A percentile compares a stretch with the other conserved stretches of the same genome.
Conservation (phyloP, 768 basidiomycete species). For the Lactarius hatsudake region DNA sequence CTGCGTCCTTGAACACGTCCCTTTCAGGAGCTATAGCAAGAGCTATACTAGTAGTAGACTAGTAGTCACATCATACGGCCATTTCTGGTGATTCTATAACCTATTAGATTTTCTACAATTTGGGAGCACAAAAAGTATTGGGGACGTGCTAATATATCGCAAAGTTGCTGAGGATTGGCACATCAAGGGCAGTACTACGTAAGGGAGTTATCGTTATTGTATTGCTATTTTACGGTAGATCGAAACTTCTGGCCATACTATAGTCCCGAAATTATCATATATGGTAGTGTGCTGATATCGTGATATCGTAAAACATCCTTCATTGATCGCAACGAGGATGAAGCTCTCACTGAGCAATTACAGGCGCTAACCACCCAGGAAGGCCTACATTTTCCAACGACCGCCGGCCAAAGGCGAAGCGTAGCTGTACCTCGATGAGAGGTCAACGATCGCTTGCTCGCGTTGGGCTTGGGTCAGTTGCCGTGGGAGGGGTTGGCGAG, state of each 20-base stretch:
- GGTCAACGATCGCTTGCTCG: conserved; percentile 7
- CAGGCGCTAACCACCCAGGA: not conserved
- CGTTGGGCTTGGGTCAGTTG: conserved; percentile 5
- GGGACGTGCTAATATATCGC: not conserved
- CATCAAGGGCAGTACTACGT: not conserved
- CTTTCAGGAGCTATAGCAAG: too few relatives aligned
- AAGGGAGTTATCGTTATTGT: not conserved
- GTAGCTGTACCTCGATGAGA: conserved; percentile 3
- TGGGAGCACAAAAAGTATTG: not conserved
- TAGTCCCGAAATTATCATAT: not conserved
- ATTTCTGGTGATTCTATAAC: too few relatives aligned
- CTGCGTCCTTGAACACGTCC: too few relatives aligned
- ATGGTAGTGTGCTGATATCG: not conserved
- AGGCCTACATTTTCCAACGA: not conserved
- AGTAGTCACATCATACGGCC: too few relatives aligned
- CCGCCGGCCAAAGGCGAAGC: not conserved
- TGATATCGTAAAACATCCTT: not conserved
- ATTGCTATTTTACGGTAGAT: not conserved
- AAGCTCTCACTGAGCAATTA: not conserved
- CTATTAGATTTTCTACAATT: not conserved
- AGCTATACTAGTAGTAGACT: too few relatives aligned
- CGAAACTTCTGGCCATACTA: not conserved
- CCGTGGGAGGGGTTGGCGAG: not conserved
- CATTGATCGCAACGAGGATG: not conserved
- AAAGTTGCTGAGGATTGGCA: not conserved